Evolutionary conservation across 306 rosid genomes (phyloP).

Genomic region (Myrica gale): DNA sequence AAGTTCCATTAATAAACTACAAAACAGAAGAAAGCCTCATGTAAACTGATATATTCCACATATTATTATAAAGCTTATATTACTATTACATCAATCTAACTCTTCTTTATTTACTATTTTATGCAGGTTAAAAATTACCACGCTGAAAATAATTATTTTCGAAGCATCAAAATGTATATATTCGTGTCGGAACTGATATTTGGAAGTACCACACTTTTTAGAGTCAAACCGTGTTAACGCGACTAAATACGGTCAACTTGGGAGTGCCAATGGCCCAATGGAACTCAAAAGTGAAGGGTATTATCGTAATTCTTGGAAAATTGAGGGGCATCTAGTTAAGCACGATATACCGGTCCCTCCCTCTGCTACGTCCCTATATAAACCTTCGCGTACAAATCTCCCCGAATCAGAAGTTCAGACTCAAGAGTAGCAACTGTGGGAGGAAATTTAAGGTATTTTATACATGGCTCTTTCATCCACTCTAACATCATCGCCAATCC

Average conservation of each 20-base stretch:
- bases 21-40: too few species aligned
- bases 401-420: not conserved
- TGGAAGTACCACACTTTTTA: too few species aligned
- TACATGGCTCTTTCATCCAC: slow-evolving; percentile 19
- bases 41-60: too few species aligned
- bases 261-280: not conserved
- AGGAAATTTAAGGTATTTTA: not conserved
- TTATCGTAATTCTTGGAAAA: not conserved
- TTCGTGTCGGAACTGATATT: too few species aligned
- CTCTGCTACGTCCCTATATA: not conserved
- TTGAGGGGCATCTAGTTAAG: not conserved
- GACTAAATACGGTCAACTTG: not conserved
- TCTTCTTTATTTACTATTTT: too few species aligned
- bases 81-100: too few species aligned
- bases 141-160: too few species aligned
- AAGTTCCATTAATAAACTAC: too few species aligned
- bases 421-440: not conserved
- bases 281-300: not conserved
- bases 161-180: too few species aligned
- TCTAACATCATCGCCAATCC: not conserved
- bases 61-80: too few species aligned
- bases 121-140: too few species aligned
- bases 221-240: not conserved
- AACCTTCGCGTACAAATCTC: not conserved
- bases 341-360: not conserved